Evolutionary conservation across 1,139 yeast genomes (phyloP).

Genomic region (Pichia cactophila): DNA sequence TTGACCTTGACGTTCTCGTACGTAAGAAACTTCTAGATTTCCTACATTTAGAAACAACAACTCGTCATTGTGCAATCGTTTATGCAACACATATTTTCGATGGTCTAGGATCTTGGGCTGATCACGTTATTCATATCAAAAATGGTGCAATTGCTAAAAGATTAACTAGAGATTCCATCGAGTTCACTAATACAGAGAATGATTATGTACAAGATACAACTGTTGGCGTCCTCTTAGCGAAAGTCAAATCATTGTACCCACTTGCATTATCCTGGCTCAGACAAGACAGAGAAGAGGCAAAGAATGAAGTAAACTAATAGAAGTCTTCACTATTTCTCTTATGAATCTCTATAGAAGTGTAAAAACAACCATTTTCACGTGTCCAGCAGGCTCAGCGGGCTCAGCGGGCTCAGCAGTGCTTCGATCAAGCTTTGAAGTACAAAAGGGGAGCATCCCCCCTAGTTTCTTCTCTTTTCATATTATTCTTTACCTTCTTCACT

Average conservation of each 20-base stretch:
- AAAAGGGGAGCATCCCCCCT: too few species aligned
- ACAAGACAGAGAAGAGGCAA: not conserved
- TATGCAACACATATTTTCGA: slow-evolving; percentile 97
- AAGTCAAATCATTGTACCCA: slow-evolving; percentile 42
- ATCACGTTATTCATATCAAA: slow-evolving; percentile 70
- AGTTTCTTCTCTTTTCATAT: too few species aligned
- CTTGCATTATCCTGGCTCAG: slow-evolving; percentile 58
- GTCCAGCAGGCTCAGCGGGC: too few species aligned
- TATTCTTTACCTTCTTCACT: too few species aligned
- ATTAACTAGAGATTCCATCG: slow-evolving; percentile 28
- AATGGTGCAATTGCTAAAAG: slow-evolving; percentile 45
- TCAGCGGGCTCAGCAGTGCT: too few species aligned
- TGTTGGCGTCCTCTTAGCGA: not conserved
- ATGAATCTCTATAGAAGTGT: too few species aligned
- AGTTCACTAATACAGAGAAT: slow-evolving; percentile 7
- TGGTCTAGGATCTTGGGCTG: slow-evolving; percentile 87
- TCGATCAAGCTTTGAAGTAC: too few species aligned
- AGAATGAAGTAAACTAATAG: not conserved
- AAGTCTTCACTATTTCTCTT: too few species aligned
- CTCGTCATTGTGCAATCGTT: slow-evolving; percentile 61
- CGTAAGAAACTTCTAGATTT: slow-evolving; percentile 66
- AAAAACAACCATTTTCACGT: too few species aligned
- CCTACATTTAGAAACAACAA: slow-evolving; percentile 59
- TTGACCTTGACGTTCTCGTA: slow-evolving; percentile 89
- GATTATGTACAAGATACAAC: not conserved